phyloP scores from a whole-genome alignment of 768 basidiomycete genomes.

The Lepiota subincarnata region DNA sequence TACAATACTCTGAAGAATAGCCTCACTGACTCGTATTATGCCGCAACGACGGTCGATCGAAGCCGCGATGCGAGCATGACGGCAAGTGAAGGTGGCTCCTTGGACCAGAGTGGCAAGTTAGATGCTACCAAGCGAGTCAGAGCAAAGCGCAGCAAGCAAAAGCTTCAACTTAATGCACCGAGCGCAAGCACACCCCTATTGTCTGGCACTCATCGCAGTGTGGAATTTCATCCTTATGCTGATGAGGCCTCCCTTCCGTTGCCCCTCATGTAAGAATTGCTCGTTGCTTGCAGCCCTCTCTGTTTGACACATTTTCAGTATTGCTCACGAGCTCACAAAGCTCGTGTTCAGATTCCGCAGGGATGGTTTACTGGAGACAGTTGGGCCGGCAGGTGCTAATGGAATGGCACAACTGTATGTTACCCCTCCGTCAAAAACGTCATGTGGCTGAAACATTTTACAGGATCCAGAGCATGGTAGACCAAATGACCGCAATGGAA shows the following conservation, averaged over 20 bases:
- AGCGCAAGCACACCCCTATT: constrained; percentile 57
- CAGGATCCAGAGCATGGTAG: constrained; percentile 78
- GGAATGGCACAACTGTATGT: constrained; percentile 66
- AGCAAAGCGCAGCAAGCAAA: constrained; percentile 67
- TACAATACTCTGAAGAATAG: constrained; percentile 28
- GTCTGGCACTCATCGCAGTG: constrained; percentile 44
- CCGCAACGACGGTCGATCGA: constrained; percentile 29
- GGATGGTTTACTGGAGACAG: constrained; percentile 80
- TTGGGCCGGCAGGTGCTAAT: constrained; percentile 86
- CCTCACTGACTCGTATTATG: constrained; percentile 37
- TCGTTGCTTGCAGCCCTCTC: not conserved
- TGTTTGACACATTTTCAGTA: constrained; percentile 34
- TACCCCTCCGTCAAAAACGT: not conserved
- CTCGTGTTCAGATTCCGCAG: constrained; percentile 70
- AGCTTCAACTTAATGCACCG: constrained; percentile 28
- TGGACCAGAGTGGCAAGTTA: constrained; percentile 25
- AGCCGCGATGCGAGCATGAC: constrained; percentile 25
- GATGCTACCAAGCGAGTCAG: constrained; percentile 68
- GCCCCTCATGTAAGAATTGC: constrained; percentile 63
- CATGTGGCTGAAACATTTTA: constrained; percentile 6
- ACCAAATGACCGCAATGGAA: constrained; percentile 84
- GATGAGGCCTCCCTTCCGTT: constrained; percentile 68
- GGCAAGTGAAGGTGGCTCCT: constrained; percentile 30
- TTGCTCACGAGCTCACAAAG: constrained; percentile 76
- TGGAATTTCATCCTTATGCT: constrained; percentile 58